Evolutionary conservation across 768 basidiomycete genomes (phyloP).

Genomic region (Amanita rubescens): DNA sequence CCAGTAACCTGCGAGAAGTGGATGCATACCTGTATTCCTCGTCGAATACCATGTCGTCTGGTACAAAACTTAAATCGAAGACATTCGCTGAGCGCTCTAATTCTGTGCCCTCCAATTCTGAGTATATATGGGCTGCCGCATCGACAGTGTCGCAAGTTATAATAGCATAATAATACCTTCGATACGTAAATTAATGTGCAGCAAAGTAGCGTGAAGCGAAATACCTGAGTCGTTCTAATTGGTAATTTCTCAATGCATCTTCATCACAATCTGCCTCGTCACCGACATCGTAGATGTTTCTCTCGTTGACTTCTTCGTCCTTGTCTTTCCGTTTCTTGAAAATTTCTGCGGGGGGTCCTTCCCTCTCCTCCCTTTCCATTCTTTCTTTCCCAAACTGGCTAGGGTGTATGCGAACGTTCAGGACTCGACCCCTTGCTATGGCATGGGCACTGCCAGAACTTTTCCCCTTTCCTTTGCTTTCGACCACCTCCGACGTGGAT

Average conservation of each 20-base stretch:
- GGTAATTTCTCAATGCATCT: slow-evolving; percentile 82
- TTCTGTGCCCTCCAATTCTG: slow-evolving; percentile 90
- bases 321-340: slow-evolving; percentile 50
- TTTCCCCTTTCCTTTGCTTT: slow-evolving; percentile 13
- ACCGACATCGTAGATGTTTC: slow-evolving; percentile 57
- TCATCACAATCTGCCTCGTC: slow-evolving; percentile 80
- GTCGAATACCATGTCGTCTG: slow-evolving; percentile 82
- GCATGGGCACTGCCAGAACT: slow-evolving; percentile 15
- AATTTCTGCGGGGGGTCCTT: slow-evolving; percentile 83
- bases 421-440: slow-evolving; percentile 56
- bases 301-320: slow-evolving; percentile 52
- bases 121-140: slow-evolving; percentile 72
- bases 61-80: slow-evolving; percentile 91
- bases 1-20: background rate
- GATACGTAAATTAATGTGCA: slow-evolving; percentile 4
- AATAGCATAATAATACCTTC: slow-evolving; percentile 92
- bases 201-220: slow-evolving; percentile 16
- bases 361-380: slow-evolving; percentile 78
- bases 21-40: slow-evolving; percentile 55
- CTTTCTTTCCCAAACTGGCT: slow-evolving; percentile 88
- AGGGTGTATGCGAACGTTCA: slow-evolving; percentile 82
- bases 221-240: slow-evolving; percentile 86
- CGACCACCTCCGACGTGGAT: slow-evolving; percentile 18
- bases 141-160: slow-evolving; percentile 78
- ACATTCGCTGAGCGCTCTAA: slow-evolving; percentile 95